Evolutionary conservation across 1,284 basidiomycete species (phyloP).

Genomic region (Irpex lacteus): DNA sequence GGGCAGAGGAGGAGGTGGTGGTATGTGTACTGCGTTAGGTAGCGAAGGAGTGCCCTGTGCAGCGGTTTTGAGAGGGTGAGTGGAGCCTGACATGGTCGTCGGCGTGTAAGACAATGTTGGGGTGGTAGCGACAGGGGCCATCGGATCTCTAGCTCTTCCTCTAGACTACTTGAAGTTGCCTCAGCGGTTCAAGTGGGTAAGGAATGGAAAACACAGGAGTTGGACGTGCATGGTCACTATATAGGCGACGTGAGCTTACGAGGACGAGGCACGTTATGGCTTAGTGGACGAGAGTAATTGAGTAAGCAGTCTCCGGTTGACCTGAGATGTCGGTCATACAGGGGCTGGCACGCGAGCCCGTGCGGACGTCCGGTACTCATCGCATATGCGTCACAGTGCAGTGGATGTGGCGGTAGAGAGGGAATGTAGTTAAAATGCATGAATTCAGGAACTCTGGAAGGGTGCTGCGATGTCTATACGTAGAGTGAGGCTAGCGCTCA

Average conservation of each 20-base stretch:
- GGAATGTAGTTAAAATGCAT: too few species aligned
- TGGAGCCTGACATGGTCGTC: slow-evolving; percentile 6
- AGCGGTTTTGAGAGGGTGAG: slow-evolving; percentile 9
- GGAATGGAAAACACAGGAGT: neutral
- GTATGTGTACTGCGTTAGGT: slow-evolving; percentile 12
- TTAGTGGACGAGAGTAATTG: neutral
- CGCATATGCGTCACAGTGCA: neutral
- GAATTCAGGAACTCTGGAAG: too few species aligned
- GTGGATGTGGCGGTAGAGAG: neutral
- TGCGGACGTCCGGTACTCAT: neutral
- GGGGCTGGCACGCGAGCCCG: neutral
- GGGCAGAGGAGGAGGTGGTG: slow-evolving; percentile 17
- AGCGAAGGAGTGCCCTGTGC: slow-evolving; percentile 8
- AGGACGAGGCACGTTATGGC: neutral
- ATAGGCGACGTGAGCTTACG: neutral
- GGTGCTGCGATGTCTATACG: too few species aligned
- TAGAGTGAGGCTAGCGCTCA: too few species aligned
- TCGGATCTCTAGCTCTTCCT: slow-evolving; percentile 1
- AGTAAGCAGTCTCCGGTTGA: neutral
- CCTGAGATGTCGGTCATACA: neutral
- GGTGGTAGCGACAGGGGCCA: slow-evolving; percentile 16
- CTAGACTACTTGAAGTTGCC: neutral
- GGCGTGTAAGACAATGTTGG: slow-evolving; percentile 6
- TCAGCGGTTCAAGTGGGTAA: neutral
- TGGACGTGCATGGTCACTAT: neutral